Evolutionary conservation across 306 rosid species (phyloP), one percentile per base, ranked within the genome.

Genomic region (Oemleria cerasiformis): DNA sequence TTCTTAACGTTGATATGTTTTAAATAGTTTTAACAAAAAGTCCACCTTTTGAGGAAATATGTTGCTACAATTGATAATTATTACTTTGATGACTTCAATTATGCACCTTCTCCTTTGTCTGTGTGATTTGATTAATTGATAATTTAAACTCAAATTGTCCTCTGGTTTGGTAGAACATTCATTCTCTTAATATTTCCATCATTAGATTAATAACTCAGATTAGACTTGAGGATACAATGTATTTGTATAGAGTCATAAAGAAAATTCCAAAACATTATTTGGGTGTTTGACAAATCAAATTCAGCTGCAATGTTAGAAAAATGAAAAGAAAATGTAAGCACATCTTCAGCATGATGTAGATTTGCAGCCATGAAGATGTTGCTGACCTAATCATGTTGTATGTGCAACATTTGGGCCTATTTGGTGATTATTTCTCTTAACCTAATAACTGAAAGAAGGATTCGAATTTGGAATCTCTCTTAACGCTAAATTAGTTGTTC

Each of bases 71-170:
- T 21, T 63, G 15, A 25, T 41, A 14, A 45, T 54, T 67, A 21
- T 73, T 20, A 36, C 67, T 54, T 73, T 73, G 38, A 30, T 54
- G 76, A 78, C 78, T 71, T 80, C 81, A 86, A 80, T 81, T 54
- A 81, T 83, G 78, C 40, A 86, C 86, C 93, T 81, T 87, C 88
- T 85, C 75, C 87, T 76, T 86, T 88, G 95, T 84, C 75, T 38
- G 65, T 77, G 77, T 50, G 7, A 19, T 45, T 45, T 47, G 65
- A 43, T 68, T n/a, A 36, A 59, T 13, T 67, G 59, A 59, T 74
- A 70, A 54, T 68, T 38, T 20, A 60, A 70, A 71, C 70, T 48
- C 34, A 41, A 25, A 55, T 57, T 72, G 63, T 45, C 65, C 73
- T 73, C 51, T 55, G 41, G 3, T 41, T 47, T 40, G 54, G 53